Conservation (phyloP, 1,284 basidiomycete genomes). For the Trichosporon ovoides region DNA sequence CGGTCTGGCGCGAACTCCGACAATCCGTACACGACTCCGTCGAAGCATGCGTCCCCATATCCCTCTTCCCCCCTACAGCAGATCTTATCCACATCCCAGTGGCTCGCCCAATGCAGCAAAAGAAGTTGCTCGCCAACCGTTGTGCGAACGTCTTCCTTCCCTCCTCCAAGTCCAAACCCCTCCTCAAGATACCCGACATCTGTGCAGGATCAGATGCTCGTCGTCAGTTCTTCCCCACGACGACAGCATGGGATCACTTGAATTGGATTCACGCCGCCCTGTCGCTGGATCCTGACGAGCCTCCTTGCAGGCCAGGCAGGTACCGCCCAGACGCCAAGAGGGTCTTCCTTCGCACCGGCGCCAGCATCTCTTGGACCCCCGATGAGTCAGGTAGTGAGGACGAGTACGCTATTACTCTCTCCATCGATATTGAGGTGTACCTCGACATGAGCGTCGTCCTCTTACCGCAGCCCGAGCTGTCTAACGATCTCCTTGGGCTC, state of each 20-base stretch:
- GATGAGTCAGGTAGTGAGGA: slow-evolving; percentile 6
- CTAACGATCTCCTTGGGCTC: slow-evolving; percentile 31
- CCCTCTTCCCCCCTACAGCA: slow-evolving; percentile 4
- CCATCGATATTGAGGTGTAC: slow-evolving; percentile 53
- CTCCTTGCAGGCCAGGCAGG: slow-evolving; percentile 14
- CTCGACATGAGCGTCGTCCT: slow-evolving; percentile 22
- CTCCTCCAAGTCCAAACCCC: slow-evolving; percentile 1
- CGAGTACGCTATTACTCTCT: slow-evolving; percentile 41
- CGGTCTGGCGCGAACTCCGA: slow-evolving; percentile 4
- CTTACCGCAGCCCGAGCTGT: slow-evolving; percentile 45
- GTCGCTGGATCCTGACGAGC: slow-evolving; percentile 27
- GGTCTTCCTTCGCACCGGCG: slow-evolving; percentile 25
- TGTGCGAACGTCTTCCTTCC: slow-evolving; percentile 13
- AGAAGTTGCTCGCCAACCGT: background rate
- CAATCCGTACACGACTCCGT: background rate
- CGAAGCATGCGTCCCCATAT: slow-evolving; percentile 6
- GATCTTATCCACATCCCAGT: slow-evolving; percentile 7
- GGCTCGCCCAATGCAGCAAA: background rate
- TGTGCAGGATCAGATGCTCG: slow-evolving; percentile 5
- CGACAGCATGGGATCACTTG: slow-evolving; percentile 30
- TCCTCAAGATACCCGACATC: slow-evolving; percentile 9
- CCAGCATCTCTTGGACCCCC: slow-evolving; percentile 35
- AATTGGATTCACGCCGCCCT: slow-evolving; percentile 38
- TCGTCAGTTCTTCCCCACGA: slow-evolving; percentile 22
- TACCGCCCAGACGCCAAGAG: slow-evolving; percentile 25